phyloP scores from a whole-genome alignment of 805 yeast genomes.

The Torulaspora maleeae region DNA sequence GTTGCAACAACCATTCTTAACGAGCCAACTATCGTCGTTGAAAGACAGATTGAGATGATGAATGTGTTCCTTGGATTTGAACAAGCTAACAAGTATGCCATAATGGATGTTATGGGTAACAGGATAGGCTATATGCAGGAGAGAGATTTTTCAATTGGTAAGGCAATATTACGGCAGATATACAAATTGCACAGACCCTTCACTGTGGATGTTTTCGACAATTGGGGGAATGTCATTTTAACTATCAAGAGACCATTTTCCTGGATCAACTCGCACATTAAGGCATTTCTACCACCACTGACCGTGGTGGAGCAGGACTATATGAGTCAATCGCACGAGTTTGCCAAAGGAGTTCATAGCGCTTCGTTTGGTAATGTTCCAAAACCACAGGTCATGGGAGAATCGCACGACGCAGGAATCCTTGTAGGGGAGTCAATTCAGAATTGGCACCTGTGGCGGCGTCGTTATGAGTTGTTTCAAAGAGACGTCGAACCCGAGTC shows the following conservation, averaged over 20 bases:
- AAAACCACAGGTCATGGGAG: conserved; percentile 24
- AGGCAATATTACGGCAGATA: conserved; percentile 75
- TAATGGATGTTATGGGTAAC: conserved; percentile 69
- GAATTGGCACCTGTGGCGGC: conserved; percentile 92
- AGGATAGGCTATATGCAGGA: conserved; percentile 79
- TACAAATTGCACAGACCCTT: conserved; percentile 82
- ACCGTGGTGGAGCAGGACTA: conserved; percentile 10
- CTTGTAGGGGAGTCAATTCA: conserved; percentile 83
- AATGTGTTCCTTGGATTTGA: conserved; percentile 84
- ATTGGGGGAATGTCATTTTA: conserved; percentile 52
- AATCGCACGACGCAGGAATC: conserved; percentile 41
- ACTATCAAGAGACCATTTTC: conserved; percentile 80
- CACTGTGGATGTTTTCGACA: conserved; percentile 64
- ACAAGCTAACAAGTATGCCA: conserved; percentile 76
- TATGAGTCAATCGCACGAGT: conserved; percentile 1
- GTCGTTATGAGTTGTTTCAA: conserved; percentile 76
- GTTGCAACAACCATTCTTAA: conserved; percentile 52
- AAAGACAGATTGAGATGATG: conserved; percentile 84
- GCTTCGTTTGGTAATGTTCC: conserved; percentile 15
- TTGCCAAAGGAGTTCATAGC: conserved; percentile 1
- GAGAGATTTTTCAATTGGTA: conserved; percentile 64
- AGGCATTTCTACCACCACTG: conserved; percentile 53
- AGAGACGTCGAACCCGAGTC: conserved; percentile 37
- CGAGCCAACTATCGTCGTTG: conserved; percentile 83
- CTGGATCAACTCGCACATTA: conserved; percentile 82